Conservation (phyloP, 1,284 basidiomycete genomes). For the Microbotryum scabiosae region DNA sequence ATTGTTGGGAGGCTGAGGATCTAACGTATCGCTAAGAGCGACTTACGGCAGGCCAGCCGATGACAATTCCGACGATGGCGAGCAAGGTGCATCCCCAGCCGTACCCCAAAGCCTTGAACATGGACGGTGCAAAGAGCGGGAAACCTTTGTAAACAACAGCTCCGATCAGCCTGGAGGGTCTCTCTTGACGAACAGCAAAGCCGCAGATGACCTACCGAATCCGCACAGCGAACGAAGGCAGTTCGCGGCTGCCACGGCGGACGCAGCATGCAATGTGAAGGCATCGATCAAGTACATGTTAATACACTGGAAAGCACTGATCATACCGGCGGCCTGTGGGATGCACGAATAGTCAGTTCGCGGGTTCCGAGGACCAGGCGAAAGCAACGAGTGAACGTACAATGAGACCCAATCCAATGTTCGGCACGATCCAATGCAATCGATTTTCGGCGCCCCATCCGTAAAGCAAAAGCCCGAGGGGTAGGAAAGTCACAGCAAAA, state of each 20-base stretch:
- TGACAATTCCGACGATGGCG: constrained; percentile 32
- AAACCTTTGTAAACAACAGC: constrained; percentile 9
- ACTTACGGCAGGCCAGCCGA: constrained; percentile 36
- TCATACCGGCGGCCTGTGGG: constrained; percentile 7
- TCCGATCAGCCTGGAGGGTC: no score
- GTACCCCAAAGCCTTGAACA: constrained; percentile 36
- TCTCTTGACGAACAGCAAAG: no score
- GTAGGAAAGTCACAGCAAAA: constrained; percentile 47
- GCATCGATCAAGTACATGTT: constrained; percentile 25
- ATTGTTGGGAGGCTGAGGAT: background rate
- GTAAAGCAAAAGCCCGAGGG: constrained; percentile 53
- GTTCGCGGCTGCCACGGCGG: constrained; percentile 35
- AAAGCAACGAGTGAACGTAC: background rate
- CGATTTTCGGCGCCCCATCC: constrained; percentile 56
- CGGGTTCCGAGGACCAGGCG: background rate
- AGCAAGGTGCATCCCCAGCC: constrained; percentile 39
- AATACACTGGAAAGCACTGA: constrained; percentile 15
- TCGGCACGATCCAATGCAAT: constrained; percentile 54
- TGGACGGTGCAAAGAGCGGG: constrained; percentile 33
- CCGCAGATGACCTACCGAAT: constrained; percentile 24
- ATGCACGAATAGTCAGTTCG: background rate
- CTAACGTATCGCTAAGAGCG: constrained; percentile 10
- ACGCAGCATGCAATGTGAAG: constrained; percentile 38
- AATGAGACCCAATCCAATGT: constrained; percentile 25
- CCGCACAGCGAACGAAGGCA: constrained; percentile 36